Conservation (phyloP, 2,329 filamentous ascomycete species). For the Mollisia scopiformis region DNA sequence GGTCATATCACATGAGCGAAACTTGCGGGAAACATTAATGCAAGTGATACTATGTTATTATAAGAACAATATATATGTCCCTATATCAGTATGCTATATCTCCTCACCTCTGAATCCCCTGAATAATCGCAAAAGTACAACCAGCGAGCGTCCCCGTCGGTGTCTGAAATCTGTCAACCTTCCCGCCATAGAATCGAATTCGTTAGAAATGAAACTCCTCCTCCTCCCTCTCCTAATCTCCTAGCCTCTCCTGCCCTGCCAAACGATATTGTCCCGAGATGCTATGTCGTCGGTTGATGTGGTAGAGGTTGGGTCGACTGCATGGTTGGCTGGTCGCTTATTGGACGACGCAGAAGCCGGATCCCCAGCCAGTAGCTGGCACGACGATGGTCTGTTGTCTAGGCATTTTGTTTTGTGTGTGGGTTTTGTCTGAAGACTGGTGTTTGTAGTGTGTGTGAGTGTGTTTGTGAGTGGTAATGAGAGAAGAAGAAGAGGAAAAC, state of each 20-base stretch:
- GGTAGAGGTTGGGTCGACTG: not conserved
- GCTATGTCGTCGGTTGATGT: not conserved
- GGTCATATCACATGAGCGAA: not conserved
- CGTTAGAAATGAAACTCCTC: not conserved
- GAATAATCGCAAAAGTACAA: not conserved
- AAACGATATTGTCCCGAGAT: not conserved
- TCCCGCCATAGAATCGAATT: not conserved
- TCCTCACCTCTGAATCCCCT: not conserved
- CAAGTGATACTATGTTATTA: not conserved
- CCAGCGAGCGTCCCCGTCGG: not conserved
- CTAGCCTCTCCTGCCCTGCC: not conserved
- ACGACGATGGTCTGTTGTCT: not conserved
- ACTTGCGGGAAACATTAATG: not conserved
- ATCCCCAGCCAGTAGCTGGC: not conserved
- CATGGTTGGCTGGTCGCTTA: not conserved
- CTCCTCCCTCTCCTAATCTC: not conserved
- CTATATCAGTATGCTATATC: not conserved
- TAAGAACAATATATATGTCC: not conserved
- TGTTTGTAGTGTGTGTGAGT: not conserved
- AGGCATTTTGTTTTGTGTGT: not conserved
- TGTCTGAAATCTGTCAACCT: not conserved
- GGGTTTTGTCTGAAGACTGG: not conserved
- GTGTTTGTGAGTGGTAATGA: not conserved
- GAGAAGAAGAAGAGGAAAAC: not conserved
- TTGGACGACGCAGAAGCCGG: not conserved